Base-by-base conservation (phyloP, 2,329 filamentous ascomycete genomes). In the Fusarium subtropicale region DNA sequence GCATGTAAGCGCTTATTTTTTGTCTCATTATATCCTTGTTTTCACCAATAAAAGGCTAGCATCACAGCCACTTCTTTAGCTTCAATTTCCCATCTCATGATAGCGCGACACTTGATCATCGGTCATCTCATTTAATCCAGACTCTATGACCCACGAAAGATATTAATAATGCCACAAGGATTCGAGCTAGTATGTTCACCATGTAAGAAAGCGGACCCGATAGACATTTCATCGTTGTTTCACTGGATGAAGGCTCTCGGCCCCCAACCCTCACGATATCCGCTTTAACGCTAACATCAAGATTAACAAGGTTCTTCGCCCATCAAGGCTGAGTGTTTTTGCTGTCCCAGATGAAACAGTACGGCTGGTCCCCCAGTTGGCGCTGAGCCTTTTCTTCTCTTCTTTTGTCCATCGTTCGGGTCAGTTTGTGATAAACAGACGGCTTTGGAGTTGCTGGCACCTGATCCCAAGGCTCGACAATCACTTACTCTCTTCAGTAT, bases 151-250 rank as follows among this genome's bases (percentile, higher is more conserved):
- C 50, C 38, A 38, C 34, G 34, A 44, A 11, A 28, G 22, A 33
- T 28, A 52, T 59, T 59, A 59, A 58, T 58, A 51, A 50, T 64
- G 38, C 33, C 34, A 46, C 26, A 46, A 64, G 60, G 61, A 64
- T 64, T 18, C 15, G 9, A 64, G 38, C 61, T 64, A 64, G 45
- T 3, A 31, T 34, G 38, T 18, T 16, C 44, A 36, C n/a, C 26
- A 28, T 30, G 38, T 41, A 33, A 56, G 45, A 36, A 56, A 56
- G 65, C 50, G 65, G 65, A 38, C 7, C 65, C 39, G 15, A 15
- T 45, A 4, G 12, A 10, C 22, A 8, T 24, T 11, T 38, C 41
- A 38, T 34, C 28, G 38, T 7, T 7, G 9, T 57, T n/a, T 66
- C 24, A 69, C 55, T 69, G 66, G 66, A 30, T 44, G 18, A 50